phyloP scores from a whole-genome alignment of 1,139 yeast species.

The Sugiyamaella japonica region DNA sequence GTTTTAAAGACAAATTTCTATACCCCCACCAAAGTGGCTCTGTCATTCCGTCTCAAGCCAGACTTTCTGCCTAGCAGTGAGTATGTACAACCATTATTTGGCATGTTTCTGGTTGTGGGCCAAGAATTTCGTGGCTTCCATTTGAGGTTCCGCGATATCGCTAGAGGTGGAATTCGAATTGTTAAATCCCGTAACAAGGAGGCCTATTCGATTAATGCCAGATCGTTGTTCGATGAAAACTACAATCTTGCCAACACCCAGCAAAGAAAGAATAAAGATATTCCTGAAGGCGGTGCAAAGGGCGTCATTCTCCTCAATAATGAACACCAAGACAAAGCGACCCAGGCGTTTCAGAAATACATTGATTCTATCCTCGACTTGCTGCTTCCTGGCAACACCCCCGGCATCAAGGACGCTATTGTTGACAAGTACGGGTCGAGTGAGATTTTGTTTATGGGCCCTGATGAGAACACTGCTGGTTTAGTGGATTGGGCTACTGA shows the following conservation, averaged over 20 bases:
- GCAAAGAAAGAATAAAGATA: constrained; percentile 95
- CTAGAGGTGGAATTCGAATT: constrained; percentile 97
- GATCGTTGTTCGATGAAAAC: constrained; percentile 93
- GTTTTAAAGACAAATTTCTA: constrained; percentile 92
- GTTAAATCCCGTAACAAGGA: constrained; percentile 86
- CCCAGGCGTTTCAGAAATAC: constrained; percentile 87
- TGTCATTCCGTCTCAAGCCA: constrained; percentile 89
- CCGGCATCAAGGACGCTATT: constrained; percentile 79
- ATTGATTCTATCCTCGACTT: constrained; percentile 89
- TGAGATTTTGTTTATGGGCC: constrained; percentile 94
- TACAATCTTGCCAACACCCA: constrained; percentile 95
- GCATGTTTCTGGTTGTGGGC: constrained; percentile 95
- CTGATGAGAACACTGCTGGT: constrained; percentile 97
- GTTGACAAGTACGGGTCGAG: constrained; percentile 82
- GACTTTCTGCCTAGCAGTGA: constrained; percentile 78
- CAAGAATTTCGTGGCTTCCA: constrained; percentile 98
- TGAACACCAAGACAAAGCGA: constrained; percentile 77
- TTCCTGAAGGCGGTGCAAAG: constrained; percentile 98
- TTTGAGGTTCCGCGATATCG: constrained; percentile 93
- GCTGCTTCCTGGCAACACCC: constrained; percentile 66
- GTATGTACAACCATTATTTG: constrained; percentile 90
- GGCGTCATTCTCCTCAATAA: constrained; percentile 87
- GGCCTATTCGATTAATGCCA: constrained; percentile 80
- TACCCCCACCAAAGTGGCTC: constrained; percentile 90
- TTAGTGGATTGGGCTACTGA: constrained; percentile 98